Base-by-base conservation (phyloP, 768 basidiomycete genomes). In the Macrocybe gigantea region DNA sequence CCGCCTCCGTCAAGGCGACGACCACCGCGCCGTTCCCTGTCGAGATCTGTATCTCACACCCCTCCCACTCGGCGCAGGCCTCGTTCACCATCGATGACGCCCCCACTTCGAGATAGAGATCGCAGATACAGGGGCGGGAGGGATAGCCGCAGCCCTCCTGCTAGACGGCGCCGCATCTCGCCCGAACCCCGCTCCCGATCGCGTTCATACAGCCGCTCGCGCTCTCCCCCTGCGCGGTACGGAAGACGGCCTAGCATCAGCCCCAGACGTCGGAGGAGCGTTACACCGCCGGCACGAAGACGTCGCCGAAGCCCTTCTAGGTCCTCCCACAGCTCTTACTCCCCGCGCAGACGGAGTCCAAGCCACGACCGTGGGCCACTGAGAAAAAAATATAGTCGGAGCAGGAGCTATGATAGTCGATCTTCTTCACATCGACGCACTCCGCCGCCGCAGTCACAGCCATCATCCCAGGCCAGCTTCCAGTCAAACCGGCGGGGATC, bases 61-160 rank as follows among this genome's bases (percentile, higher is more conserved):
- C 64, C 69, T 10, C 67, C 68, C 8, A 52, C 57, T 34, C 64
- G 64, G 31, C 62, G 70, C 11, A 64, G 72, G 41, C 62, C 54
- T 63, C 79, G 58, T 61, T 77, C 60, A 62, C 77, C 57, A 31
- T 79, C 85, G 7, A 67, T 60, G 33, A 67, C 80, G 0, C 77
- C 80, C 1, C 80, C 78, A 6, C 70, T 70, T n/a, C 68, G 67
- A 36, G 65, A 67, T 31, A 55, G 60, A 31, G 61, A 61, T 39
- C 69, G 71, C 35, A 63, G 66, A 31, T 56, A 57, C 13, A 60
- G 60, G 52, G 65, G 59, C 44, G 22, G 22, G 22, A 58, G 69
- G 41, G 72, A 72, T 53, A 80, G 77, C 51, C 78, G 79, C 40
- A 82, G 80, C 57, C 85, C 82, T 0, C 79, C 74, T 33, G 55